phyloP scores from a whole-genome alignment of 2,329 filamentous ascomycete species.

The Rugonectria rugulosa region DNA sequence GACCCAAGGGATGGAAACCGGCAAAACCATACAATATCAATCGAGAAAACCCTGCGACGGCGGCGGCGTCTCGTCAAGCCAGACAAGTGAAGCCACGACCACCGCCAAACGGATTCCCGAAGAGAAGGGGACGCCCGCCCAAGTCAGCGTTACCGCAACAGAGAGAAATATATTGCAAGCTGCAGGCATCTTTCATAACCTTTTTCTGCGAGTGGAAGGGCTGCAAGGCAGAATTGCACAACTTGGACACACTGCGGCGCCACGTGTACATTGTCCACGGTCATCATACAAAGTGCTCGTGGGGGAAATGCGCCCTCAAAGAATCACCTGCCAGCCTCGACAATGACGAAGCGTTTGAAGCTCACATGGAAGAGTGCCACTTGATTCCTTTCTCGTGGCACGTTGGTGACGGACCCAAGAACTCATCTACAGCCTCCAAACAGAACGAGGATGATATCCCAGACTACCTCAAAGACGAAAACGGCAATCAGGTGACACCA shows the following conservation, averaged over 20 bases:
- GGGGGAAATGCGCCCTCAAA: slow-evolving; percentile 42
- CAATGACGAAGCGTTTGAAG: slow-evolving; percentile 48
- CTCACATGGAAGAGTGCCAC: slow-evolving; percentile 63
- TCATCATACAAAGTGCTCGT: slow-evolving; percentile 36
- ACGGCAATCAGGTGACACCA: slow-evolving; percentile 66
- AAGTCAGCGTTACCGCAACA: slow-evolving; percentile 49
- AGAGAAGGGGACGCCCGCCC: slow-evolving; percentile 53
- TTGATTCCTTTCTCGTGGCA: slow-evolving; percentile 63
- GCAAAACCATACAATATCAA: slow-evolving; percentile 41
- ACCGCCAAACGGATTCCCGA: slow-evolving; percentile 37
- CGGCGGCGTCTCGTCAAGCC: slow-evolving; percentile 31
- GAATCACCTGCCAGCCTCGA: slow-evolving; percentile 45
- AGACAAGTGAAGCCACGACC: slow-evolving; percentile 41
- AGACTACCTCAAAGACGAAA: slow-evolving; percentile 58
- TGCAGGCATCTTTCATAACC: slow-evolving; percentile 54
- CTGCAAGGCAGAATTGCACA: slow-evolving; percentile 68
- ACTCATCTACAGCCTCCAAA: slow-evolving; percentile 39
- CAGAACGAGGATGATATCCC: slow-evolving; percentile 47
- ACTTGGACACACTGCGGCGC: slow-evolving; percentile 63
- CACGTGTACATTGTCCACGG: slow-evolving; percentile 63
- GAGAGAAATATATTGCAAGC: slow-evolving; percentile 50
- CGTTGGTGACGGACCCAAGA: slow-evolving; percentile 65
- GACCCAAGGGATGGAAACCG: slow-evolving; percentile 56
- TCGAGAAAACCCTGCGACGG: slow-evolving; percentile 25
- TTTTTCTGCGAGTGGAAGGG: slow-evolving; percentile 68